Base-by-base conservation (phyloP, 2,329 filamentous ascomycete species). In the Xylaria polymorpha region DNA sequence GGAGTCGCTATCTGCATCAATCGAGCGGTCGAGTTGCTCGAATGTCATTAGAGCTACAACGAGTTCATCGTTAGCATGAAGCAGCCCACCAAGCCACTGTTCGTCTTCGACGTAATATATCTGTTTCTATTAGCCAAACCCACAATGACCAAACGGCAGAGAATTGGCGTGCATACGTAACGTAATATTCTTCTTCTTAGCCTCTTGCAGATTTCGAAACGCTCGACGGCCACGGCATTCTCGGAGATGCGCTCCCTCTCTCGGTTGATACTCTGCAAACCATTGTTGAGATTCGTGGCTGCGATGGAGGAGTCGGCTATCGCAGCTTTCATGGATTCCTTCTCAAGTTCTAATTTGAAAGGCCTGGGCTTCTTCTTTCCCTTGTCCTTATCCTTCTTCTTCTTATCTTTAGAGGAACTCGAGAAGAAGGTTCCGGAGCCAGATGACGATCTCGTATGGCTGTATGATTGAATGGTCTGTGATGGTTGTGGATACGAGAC, bases 31-130 rank as follows among this genome's bases (percentile, higher is more conserved):
- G 71, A 98, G 88, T 74, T 98, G 93, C 81, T 98, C 95, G 77
- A 94, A 99, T 0, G 94, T 92, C 88, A 97, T 97, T 66, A 99
- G 86, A 1, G 94, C 94, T 70, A 91, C 91, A 48, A 98, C 93
- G n/a, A 99, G 90, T 80, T 97, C 93, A 76, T 99, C 96, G 76
- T 99, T 98, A 72, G 95, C 94, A 76, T 96, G 93, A 20, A 99
- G 90, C 4, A 99, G 86, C 69, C 93, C 91, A 50, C 95, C 96
- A 9, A 99, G 90, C 86, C 92, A 98, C 76, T 98, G 91, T 77
- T 98, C 95, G 9, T 90, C 91, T 78, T 97, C 93, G 14, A 98
- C 92, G 60, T 94, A 87, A 77, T 98, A 94, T 71, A 98, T 97
- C 88, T 91, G 64, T 48, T 10, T 20, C 56, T 25, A 61, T 80